Base-by-base conservation (phyloP, 202 grass and related monocot genomes). In the Saccharum hybrid region DNA sequence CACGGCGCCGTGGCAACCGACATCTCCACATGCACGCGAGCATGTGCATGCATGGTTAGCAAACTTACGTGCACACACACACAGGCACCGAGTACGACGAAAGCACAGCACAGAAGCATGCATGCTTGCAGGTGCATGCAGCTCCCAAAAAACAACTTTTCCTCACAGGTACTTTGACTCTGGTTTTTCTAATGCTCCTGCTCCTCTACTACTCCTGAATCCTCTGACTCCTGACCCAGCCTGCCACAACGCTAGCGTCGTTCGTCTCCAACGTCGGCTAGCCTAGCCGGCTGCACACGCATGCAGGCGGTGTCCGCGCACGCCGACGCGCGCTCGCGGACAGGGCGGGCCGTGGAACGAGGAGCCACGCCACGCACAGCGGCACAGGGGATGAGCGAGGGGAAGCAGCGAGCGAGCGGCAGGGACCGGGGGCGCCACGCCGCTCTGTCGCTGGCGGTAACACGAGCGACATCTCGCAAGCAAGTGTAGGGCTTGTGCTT, bases 1-100 rank as follows among this genome's bases (percentile, higher is more conserved):
- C 72, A 8, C 65, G 75, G 39, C 16, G 66, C 83, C 74, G 83
- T 16, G 63, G 71, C 85, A 81, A 69, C 38, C 49, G 84, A 86
- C 78, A 30, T 9, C 2, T 21, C 19, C 78, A 86, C 71, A 81
- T 75, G 84, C 76, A 72, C 42, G 77, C 38, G 5, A 6, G 9
- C 67, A 13, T 63, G 13, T 26, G 9, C 46, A 7, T 39, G 30
- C 69, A 34, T 7, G 28, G 28, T 28, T 28, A 28, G 28, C 28
- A 28, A 28, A 28, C 28, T 28, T 28, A 63, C 28, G 66, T 52
- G 45, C 59, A 9, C 61, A 14, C 3, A n/a, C n/a, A 19, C 2
- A 7, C 3, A 52, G 2, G 0, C 15, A 38, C 61, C n/a, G 37
- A 40, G 31, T 23, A 62, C n/a, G 71, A 36, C 7, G 38, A 31